These are phyloP conservation scores for Ophiocordyceps australis DNA, from an alignment of 2,329 filamentous ascomycete genomes.

Conservation along the genomic window DNA sequence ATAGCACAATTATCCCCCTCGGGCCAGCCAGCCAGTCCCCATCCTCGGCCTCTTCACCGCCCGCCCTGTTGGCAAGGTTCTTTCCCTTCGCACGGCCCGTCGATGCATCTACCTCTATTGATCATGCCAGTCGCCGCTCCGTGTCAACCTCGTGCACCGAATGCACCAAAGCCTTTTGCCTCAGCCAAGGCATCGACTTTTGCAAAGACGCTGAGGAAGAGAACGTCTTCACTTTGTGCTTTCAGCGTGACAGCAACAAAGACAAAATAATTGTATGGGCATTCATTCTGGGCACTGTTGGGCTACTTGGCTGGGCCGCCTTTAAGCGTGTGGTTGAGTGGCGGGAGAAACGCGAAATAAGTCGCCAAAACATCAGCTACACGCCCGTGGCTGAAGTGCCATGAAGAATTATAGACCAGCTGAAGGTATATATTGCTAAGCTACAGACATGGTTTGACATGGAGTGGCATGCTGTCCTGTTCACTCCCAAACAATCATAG, in stretches of 20 bases:
- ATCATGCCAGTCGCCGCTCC: constrained; percentile 9
- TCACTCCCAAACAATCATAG: neutral
- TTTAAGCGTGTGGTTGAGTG: constrained; percentile 27
- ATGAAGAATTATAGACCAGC: no score
- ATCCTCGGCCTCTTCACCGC: constrained; percentile 7
- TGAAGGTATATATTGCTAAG: no score
- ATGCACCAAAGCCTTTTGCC: constrained; percentile 48
- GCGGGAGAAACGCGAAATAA: constrained; percentile 13
- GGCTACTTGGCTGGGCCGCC: constrained; percentile 41
- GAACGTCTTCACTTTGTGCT: constrained; percentile 44
- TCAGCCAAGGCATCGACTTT: constrained; percentile 39
- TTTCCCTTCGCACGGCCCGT: constrained; percentile 7
- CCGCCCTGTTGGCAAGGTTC: constrained; percentile 7
- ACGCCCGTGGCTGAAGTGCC: constrained; percentile 9
- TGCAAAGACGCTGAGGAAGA: constrained; percentile 43
- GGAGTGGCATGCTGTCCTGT: no score
- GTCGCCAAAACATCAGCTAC: constrained; percentile 11
- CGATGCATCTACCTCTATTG: no score
- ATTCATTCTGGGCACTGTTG: constrained; percentile 40
- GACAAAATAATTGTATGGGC: constrained; percentile 48
- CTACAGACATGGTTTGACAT: no score
- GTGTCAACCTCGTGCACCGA: constrained; percentile 33
- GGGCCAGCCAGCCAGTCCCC: constrained; percentile 20
- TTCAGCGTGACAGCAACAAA: constrained; percentile 49
- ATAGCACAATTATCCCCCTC: constrained; percentile 48